These are phyloP conservation scores for Epichloe sp. DNA, from an alignment of 2,329 filamentous ascomycete species.

Conservation along the genomic window DNA sequence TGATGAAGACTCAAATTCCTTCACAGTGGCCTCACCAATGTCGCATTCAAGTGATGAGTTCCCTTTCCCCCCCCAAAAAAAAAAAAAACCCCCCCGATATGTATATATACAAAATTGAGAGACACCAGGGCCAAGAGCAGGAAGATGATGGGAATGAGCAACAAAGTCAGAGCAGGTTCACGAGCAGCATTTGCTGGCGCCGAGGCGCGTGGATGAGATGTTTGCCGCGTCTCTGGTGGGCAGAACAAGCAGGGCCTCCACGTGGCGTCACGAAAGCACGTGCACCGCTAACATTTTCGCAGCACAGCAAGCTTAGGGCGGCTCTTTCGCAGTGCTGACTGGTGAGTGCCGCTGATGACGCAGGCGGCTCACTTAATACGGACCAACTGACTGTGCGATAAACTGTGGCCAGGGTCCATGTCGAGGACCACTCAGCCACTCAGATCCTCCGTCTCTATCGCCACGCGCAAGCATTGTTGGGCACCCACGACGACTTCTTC, in stretches of 20 bases:
- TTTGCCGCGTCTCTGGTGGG: background rate
- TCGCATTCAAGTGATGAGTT: no score
- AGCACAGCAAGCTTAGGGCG: background rate
- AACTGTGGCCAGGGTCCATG: background rate
- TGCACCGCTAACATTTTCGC: background rate
- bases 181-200: background rate
- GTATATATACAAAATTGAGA: background rate
- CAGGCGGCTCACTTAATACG: background rate
- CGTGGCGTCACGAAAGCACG: constrained; percentile 2
- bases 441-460: no score
- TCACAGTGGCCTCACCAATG: no score
- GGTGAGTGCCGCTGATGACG: background rate
- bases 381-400: background rate
- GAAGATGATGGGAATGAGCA: no score
- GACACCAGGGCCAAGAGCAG: background rate
- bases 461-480: no score
- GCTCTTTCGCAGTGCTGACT: background rate
- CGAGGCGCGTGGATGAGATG: background rate
- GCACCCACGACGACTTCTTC: no score
- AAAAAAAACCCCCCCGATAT: no score
- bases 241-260: background rate
- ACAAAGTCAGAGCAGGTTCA: background rate
- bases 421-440: background rate
- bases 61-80: background rate
- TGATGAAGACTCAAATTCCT: no score